Conservation (phyloP, 2,329 filamentous ascomycete species). For the Monosporascus sp. region DNA sequence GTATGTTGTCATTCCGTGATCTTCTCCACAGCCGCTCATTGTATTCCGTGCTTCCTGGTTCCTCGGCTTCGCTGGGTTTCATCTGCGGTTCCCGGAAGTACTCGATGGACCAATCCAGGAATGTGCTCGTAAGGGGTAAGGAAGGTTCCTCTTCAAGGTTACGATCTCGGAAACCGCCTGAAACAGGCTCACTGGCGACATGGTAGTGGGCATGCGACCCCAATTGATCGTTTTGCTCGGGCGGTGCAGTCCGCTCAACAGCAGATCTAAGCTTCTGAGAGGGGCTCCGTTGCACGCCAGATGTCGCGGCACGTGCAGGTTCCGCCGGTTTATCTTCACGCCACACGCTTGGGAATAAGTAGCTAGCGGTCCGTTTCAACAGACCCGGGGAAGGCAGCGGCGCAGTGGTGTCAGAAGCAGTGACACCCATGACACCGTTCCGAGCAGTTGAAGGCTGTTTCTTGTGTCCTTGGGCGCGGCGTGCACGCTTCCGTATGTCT, state of each 20-base stretch:
- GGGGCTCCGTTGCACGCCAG: constrained; percentile 29
- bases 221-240: constrained; percentile 68
- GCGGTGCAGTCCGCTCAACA: constrained; percentile 47
- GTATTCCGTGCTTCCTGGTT: constrained; percentile 93
- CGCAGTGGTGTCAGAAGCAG: constrained; percentile 27
- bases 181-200: constrained; percentile 70
- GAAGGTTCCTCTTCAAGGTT: constrained; percentile 51
- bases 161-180: constrained; percentile 65
- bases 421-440: constrained; percentile 34
- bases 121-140: constrained; percentile 75
- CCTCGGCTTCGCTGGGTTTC: constrained; percentile 92
- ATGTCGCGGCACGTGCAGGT: constrained; percentile 22
- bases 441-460: constrained; percentile 38
- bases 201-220: constrained; percentile 67
- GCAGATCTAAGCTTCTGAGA: constrained; percentile 36
- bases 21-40: constrained; percentile 91
- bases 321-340: constrained; percentile 41
- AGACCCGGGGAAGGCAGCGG: constrained; percentile 51
- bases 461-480: constrained; percentile 39
- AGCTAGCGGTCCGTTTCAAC: constrained; percentile 58
- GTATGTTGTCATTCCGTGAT: constrained; percentile 86
- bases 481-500: constrained; percentile 56
- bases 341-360: constrained; percentile 52
- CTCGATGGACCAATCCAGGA: constrained; percentile 93
- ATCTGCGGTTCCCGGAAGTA: constrained; percentile 99